A percentile compares a stretch with the other conserved stretches of the same genome.
Evolutionary conservation across 176 grass and related monocot genomes (phyloP).

Genomic region (Aegilops longissima): DNA sequence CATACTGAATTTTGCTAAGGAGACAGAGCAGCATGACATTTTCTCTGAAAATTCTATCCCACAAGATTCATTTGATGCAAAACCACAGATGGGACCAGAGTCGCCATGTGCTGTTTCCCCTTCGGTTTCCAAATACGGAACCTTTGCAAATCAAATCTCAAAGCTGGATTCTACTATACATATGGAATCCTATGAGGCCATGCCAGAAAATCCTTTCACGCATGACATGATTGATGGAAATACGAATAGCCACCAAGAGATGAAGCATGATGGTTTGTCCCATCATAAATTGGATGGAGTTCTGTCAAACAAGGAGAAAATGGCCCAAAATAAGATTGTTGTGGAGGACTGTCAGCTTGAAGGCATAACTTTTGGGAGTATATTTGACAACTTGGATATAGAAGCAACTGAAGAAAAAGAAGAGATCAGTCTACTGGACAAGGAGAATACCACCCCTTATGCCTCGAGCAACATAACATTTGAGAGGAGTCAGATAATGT

Average conservation of each 20-base stretch:
- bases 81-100: constrained; percentile 10
- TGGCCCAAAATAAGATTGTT: constrained; percentile 3
- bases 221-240: constrained; percentile 23
- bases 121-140: constrained; percentile 25
- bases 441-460: constrained; percentile 53
- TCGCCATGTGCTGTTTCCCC: neutral
- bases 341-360: constrained; percentile 9
- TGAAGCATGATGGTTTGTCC: neutral
- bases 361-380: constrained; percentile 19
- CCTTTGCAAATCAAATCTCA: neutral
- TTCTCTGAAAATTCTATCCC: constrained; percentile 4
- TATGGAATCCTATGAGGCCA: constrained; percentile 1
- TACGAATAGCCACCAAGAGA: neutral
- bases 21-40: neutral
- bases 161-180: neutral
- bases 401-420: constrained; percentile 43
- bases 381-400: constrained; percentile 50
- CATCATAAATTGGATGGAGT: constrained; percentile 30
- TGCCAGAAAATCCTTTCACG: constrained; percentile 27
- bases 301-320: constrained; percentile 38
- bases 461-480: constrained; percentile 35
- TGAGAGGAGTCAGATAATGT: constrained; percentile 36
- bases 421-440: constrained; percentile 41
- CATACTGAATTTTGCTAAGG: constrained; percentile 10
- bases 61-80: constrained; percentile 23